A percentile compares a stretch with the other conserved stretches of the same genome.
Conservation (phyloP, 2,329 filamentous ascomycete genomes). For the Chalara sp. region DNA sequence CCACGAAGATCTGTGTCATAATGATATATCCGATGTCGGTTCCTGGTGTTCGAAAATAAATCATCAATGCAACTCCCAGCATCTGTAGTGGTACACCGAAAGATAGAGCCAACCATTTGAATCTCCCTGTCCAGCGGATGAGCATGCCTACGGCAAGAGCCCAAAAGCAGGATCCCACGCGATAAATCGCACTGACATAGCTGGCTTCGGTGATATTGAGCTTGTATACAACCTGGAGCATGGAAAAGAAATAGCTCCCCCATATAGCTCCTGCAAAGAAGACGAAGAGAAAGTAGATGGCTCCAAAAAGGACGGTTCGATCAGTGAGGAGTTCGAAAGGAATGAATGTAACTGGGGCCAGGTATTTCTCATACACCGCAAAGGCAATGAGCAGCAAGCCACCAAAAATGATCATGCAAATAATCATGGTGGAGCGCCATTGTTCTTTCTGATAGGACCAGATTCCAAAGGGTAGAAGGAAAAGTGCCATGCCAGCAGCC, state of each 20-base stretch:
- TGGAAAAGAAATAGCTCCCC: conserved; percentile 51
- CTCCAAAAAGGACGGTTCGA: conserved; percentile 54
- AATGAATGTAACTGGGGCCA: conserved; percentile 50
- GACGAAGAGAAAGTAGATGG: conserved; percentile 63
- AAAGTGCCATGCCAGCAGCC: conserved; percentile 51
- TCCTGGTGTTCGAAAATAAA: conserved; percentile 45
- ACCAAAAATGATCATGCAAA: conserved; percentile 53
- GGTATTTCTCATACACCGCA: conserved; percentile 20
- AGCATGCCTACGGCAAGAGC: conserved; percentile 39
- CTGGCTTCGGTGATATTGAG: conserved; percentile 40
- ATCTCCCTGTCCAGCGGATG: conserved; percentile 43
- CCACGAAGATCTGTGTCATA: conserved; percentile 51
- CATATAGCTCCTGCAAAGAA: conserved; percentile 52
- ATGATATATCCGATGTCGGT: conserved; percentile 43
- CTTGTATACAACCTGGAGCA: conserved; percentile 45
- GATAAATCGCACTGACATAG: conserved; percentile 43
- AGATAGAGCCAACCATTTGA: conserved; percentile 42
- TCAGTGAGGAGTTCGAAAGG: conserved; percentile 50
- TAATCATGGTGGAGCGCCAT: conserved; percentile 20
- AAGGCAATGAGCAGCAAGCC: conserved; percentile 42
- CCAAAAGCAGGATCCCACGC: conserved; percentile 42
- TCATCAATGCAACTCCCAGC: conserved; percentile 41
- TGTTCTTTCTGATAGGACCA: conserved; percentile 25
- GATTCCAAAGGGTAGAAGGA: conserved; percentile 65
- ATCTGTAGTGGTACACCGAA: conserved; percentile 27